Evolutionary conservation across 345 rosid species (phyloP), one percentile per base, ranked within the genome.

Genomic region (Punica granatum): DNA sequence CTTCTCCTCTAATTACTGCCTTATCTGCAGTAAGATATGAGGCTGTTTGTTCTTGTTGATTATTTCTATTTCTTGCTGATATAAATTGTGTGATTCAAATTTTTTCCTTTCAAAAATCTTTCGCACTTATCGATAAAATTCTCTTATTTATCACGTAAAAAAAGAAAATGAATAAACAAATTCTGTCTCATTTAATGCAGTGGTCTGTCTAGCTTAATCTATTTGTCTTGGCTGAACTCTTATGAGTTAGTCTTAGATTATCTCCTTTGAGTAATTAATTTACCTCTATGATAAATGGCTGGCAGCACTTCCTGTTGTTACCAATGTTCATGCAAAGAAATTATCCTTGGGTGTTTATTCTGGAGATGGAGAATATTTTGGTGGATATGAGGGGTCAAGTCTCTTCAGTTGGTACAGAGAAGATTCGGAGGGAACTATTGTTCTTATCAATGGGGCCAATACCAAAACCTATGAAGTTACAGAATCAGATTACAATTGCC

Each of bases 341-440:
- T 72, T 87, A 43, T 82, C 87, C 69, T 73, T 69, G 63, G 81
- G 87, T 64, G 71, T 79, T 36, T 94, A 89, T 83, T 76, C 82
- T 74, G 99, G 99, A 60, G 90, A 85, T 81, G 99, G 97, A 67
- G 84, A 87, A 74, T 94, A 90, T 73, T 94, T 85, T 83, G 97
- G 99, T 75, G 99, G 97, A 67, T 79, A 85, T 35, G 96, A 89
- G 80, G 97, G 97, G 58, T 75, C 75, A 69, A 94, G 99, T 79
- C 78, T 88, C 76, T 90, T 86, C 73, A 88, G 95, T 80, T 94
- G 99, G 99, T 89, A 90, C 68, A 88, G 97, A 86, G 95, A 89
- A 80, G 74, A 84, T 68, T 73, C 67, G 49, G 95, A 86, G 48
- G 96, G 97, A 75, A 85, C 84, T 64, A 79, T 85, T 64, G 70